Evolutionary conservation across 306 rosid genomes (phyloP), one percentile per base, ranked within the genome.

Genomic region (Crotalaria pallida): DNA sequence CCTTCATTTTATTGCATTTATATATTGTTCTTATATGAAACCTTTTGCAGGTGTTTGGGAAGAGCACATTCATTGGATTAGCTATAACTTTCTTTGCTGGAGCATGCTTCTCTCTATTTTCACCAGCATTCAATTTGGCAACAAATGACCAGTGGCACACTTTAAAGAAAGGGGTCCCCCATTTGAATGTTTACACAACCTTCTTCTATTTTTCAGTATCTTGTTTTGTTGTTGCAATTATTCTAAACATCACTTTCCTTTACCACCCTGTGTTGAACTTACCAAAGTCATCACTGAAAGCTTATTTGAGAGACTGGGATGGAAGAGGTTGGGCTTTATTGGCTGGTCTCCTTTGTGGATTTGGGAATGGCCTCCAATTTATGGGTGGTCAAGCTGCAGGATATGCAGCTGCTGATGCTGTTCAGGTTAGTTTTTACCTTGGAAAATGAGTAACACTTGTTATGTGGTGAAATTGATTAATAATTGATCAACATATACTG

Each of bases 341-440:
- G 82, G 99, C 99, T 7, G 97, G 99, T 29, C 12, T 91, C 10
- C 86, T 94, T 65, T 94, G 99, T 60, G 99, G 99, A 1, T 91
- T 84, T 58, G 97, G 99, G 21, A 91, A 94, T 67, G 99, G 97
- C 2, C 95, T 94, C 53, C 91, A 94, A 67, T 94, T 94, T 58
- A 94, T 94, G 99, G 97, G 97, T 13, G 99, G 99, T 29, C 89
- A 94, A 79, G 96, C 99, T 47, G 98, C 98, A 7, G 99, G 99
- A 34, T 94, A 94, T 77, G 99, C 99, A 3, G 99, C 99, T 31
- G 99, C 99, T 44, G 99, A 94, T 86, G 92, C 97, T 1, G 99
- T 91, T 17, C 92, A 94, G 89, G 99, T 90, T 72, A 77, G 86
- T 83, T 82, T 8, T 60, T 16, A 24, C 0, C 0, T 31, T 6